phyloP scores from a whole-genome alignment of 2,329 filamentous ascomycete genomes.

The Ophiostoma perfectum region DNA sequence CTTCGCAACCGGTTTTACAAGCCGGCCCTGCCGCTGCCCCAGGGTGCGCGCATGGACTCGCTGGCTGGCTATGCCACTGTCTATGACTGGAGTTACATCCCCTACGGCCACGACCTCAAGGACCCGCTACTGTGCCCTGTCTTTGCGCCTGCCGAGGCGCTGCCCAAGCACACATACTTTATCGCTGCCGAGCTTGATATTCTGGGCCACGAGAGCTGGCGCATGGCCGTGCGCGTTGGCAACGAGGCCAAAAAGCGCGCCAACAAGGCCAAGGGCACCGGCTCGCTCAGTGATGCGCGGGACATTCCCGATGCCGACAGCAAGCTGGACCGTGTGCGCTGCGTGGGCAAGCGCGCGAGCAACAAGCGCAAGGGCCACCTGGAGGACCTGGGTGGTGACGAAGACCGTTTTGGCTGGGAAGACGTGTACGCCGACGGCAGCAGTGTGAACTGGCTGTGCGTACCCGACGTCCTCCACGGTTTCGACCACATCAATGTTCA shows the following conservation, averaged over 20 bases:
- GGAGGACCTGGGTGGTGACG: slow-evolving; percentile 26
- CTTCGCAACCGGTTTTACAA: background rate
- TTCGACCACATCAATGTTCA: slow-evolving; percentile 36
- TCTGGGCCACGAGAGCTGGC: slow-evolving; percentile 40
- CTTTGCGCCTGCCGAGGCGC: slow-evolving; percentile 31
- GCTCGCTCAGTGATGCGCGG: background rate
- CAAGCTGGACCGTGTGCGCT: slow-evolving; percentile 21
- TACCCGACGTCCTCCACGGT: slow-evolving; percentile 40
- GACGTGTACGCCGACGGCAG: slow-evolving; percentile 25
- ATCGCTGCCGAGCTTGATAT: slow-evolving; percentile 43
- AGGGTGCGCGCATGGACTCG: slow-evolving; percentile 29
- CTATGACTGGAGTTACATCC: slow-evolving; percentile 42
- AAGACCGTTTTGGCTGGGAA: slow-evolving; percentile 36
- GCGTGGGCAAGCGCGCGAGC: slow-evolving; percentile 24
- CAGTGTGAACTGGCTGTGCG: slow-evolving; percentile 38
- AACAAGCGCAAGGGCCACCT: slow-evolving; percentile 29
- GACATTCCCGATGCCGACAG: slow-evolving; percentile 25
- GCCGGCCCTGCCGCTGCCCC: slow-evolving; percentile 29
- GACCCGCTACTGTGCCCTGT: slow-evolving; percentile 41
- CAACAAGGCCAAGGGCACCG: slow-evolving; percentile 22
- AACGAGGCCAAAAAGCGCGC: slow-evolving; percentile 28
- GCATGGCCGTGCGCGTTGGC: slow-evolving; percentile 35
- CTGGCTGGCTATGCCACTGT: slow-evolving; percentile 30
- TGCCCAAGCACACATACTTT: slow-evolving; percentile 41
- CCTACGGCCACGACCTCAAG: slow-evolving; percentile 33